phyloP scores from a whole-genome alignment of 129 eudicot species.

The Arctium minus region DNA sequence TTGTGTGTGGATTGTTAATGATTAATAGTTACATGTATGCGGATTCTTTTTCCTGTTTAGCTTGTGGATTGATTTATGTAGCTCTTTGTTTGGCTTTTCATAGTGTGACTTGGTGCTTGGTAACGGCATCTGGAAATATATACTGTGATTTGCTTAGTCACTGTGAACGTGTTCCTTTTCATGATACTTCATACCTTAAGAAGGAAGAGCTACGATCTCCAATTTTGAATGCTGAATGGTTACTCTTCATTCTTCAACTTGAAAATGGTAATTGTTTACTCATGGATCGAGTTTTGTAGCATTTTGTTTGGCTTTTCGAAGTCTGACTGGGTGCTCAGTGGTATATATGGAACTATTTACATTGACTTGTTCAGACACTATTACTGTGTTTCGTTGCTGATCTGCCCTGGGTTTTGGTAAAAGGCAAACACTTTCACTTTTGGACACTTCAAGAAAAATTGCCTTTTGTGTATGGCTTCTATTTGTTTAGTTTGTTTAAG shows the following conservation, averaged over 20 bases:
- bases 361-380: neutral
- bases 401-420: neutral
- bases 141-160: neutral
- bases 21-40: neutral
- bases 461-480: neutral
- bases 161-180: neutral
- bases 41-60: neutral
- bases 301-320: neutral
- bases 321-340: neutral
- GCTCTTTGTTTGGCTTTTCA: neutral
- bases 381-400: neutral
- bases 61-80: conserved; percentile 14
- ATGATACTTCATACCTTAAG: neutral
- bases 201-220: neutral
- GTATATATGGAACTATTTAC: neutral
- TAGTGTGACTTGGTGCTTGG: neutral
- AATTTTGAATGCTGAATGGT: neutral
- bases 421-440: neutral
- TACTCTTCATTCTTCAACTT: neutral
- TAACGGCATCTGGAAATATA: neutral
- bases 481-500: neutral
- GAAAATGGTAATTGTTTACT: neutral
- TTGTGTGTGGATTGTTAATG: neutral
- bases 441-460: neutral
- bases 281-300: neutral